Conservation (phyloP, 306 rosid genomes). For the Vigna unguiculata region DNA sequence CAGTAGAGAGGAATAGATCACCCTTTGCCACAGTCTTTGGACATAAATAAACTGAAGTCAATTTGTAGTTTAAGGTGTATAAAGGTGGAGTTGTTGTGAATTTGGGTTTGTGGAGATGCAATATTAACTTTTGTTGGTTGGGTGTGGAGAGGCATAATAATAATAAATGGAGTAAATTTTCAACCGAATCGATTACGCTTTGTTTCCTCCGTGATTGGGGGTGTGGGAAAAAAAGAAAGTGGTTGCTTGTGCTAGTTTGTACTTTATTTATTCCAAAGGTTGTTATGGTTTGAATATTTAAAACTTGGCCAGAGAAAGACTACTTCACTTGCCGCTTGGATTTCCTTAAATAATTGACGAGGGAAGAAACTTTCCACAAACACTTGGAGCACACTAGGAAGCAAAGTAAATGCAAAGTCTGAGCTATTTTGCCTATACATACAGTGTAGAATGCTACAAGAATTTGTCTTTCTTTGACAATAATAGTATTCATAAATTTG, state of each 20-base stretch:
- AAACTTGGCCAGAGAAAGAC: neutral
- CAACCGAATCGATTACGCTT: neutral
- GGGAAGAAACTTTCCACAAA: neutral
- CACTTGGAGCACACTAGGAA: neutral
- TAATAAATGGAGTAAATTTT: slow-evolving; percentile 18
- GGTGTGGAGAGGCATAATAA: slow-evolving; percentile 1
- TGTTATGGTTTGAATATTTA: neutral
- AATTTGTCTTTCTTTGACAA: no score
- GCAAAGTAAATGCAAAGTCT: slow-evolving; percentile 13
- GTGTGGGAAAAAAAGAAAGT: neutral
- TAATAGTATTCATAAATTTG: neutral
- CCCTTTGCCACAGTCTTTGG: neutral
- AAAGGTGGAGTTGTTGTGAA: slow-evolving; percentile 16
- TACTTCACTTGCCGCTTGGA: slow-evolving; percentile 19
- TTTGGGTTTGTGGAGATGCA: neutral
- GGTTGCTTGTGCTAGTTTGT: slow-evolving; percentile 23
- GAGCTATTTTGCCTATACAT: neutral
- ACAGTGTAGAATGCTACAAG: neutral
- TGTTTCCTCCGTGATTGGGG: slow-evolving; percentile 44
- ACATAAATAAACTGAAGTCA: neutral
- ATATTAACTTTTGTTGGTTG: slow-evolving; percentile 3
- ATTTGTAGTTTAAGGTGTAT: slow-evolving; percentile 4
- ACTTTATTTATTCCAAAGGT: slow-evolving; percentile 30
- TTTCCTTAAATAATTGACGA: neutral
- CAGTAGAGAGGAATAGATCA: neutral